A percentile compares a stretch with the other conserved stretches of the same genome.
These are phyloP conservation scores for Eucalyptus urophylla DNA, from an alignment of 345 rosid species.

Conservation along the genomic window DNA sequence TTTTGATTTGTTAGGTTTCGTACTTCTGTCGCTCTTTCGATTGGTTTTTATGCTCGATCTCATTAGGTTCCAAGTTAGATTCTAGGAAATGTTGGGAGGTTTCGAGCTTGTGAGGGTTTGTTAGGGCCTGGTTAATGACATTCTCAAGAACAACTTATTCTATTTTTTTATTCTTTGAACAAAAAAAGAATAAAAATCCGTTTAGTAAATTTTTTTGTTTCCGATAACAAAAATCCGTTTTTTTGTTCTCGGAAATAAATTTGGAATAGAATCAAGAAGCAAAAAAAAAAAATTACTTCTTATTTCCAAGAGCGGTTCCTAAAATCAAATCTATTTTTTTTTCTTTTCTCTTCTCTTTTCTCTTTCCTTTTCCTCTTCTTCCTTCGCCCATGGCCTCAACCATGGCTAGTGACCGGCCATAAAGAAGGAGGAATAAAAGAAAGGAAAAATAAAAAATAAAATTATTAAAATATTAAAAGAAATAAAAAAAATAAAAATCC, in stretches of 20 bases:
- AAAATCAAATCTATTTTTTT: no score
- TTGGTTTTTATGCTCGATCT: not conserved
- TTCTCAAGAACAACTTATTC: rapidly evolving
- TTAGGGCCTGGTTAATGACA: not conserved
- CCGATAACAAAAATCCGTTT: rapidly evolving
- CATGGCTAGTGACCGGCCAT: rapidly evolving
- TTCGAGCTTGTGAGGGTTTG: not conserved
- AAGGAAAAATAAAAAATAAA: no score
- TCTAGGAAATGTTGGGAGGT: not conserved
- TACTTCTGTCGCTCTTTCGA: not conserved
- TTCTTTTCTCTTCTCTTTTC: no score
- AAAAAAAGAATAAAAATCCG: no score
- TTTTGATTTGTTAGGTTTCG: not conserved
- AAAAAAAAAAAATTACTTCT: no score
- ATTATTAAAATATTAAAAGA: no score
- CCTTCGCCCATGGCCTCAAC: rapidly evolving
- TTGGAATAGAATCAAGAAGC: rapidly evolving
- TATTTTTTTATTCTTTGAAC: no score
- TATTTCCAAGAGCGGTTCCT: rapidly evolving
- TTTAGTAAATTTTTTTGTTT: no score
- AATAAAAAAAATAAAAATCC: no score
- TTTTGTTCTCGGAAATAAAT: rapidly evolving
- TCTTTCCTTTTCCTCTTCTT: no score
- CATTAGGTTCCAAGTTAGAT: not conserved
- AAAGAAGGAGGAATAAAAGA: no score